Base-by-base conservation (phyloP, 1,284 basidiomycete genomes). In the Waitea zeae region DNA sequence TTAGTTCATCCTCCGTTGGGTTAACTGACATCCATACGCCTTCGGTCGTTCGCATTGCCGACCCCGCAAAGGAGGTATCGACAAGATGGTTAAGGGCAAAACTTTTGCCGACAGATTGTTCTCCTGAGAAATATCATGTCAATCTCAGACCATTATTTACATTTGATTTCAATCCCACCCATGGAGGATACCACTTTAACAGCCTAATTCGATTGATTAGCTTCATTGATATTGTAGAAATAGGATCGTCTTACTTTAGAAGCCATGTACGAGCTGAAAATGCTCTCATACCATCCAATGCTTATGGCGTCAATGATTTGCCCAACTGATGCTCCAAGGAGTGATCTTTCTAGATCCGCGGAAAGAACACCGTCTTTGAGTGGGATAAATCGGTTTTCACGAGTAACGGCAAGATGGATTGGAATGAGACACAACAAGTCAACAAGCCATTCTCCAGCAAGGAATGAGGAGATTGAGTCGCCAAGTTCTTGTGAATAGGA, bases 11-110 rank as follows among this genome's bases (percentile, higher is more conserved):
- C 27, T 62, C 53, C 0, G 70, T 73, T 0, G 73, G 72, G 2
- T 72, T 73, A 3, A 68, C 67, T 0, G 73, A 71, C 61, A 76
- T 67, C 73, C 73, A 75, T 2, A 73, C 68, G 1, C 71, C n/a
- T n/a, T 76, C 73, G 11, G 65, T 76, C 1, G 70, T 75, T 15
- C 71, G 53, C 69, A 76, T 73, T 0, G 73, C 74, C 3, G 65
- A 70, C 1, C 72, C 74, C 18, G 71, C 69, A 41, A 76, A 76
- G 0, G 71, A 74, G 0, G 72, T 70, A 41, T 75, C 71, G 0
- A 58, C 64, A 15, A 76, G 54, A 44, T 76, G 73, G 31, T 76
- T 76, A 11, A 75, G 47, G 0, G 66, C 55, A 39, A 65, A 75
- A 36, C 64, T 69, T 43, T 75, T 75, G 0, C 71, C 72, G 0